Evolutionary conservation across 1,284 basidiomycete species (phyloP).

Genomic region (Puccinia triticina): DNA sequence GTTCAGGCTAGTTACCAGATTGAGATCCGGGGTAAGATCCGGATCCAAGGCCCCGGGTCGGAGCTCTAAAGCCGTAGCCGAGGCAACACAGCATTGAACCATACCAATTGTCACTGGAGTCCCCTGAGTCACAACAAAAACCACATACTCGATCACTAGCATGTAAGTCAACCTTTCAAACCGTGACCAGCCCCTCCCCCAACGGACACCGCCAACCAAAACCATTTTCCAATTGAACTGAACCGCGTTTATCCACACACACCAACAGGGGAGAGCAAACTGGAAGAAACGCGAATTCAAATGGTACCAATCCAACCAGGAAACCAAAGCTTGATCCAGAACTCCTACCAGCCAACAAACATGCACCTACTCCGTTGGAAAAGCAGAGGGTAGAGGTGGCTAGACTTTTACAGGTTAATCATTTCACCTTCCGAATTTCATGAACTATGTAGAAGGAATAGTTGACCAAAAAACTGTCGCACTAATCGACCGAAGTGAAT

Average conservation of each 20-base stretch:
- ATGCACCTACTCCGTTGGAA: conserved; percentile 67
- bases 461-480: not conserved
- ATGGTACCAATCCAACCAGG: conserved; percentile 5
- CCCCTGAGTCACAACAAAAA: no score
- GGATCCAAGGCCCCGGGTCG: no score
- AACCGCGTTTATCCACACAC: not conserved
- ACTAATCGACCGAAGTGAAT: not conserved
- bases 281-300: not conserved
- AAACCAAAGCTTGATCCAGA: conserved; percentile 45
- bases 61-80: no score
- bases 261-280: conserved; percentile 22
- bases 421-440: not conserved
- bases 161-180: no score
- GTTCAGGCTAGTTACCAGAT: no score
- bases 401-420: conserved; percentile 69
- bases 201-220: no score
- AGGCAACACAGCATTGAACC: no score
- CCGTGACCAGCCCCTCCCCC: no score
- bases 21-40: no score
- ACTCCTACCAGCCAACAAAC: conserved; percentile 43
- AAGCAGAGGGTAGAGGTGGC: conserved; percentile 77
- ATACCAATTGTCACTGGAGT: no score
- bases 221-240: no score
- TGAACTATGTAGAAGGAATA: not conserved
- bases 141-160: no score